Percentiles rank a stretch among this genome's conserved stretches.
phyloP scores from a whole-genome alignment of 306 rosid species.

The Betula pendula region DNA sequence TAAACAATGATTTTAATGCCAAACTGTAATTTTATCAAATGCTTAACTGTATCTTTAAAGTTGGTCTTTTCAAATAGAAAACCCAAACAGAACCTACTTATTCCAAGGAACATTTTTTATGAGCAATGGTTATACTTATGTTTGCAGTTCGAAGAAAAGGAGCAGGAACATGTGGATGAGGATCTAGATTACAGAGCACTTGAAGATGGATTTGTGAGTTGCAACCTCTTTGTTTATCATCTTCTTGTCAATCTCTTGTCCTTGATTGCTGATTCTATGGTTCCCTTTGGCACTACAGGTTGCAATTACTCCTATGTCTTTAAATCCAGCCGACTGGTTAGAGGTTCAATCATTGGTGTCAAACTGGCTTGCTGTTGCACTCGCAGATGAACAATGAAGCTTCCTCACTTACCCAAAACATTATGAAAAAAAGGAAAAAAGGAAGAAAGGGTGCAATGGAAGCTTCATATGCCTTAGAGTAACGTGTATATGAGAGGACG shows the following conservation, averaged over 20 bases:
- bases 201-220: slow-evolving; percentile 61
- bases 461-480: not conserved
- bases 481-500: not conserved
- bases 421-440: not conserved
- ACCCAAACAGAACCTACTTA: too few species aligned
- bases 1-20: too few species aligned
- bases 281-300: slow-evolving; percentile 38
- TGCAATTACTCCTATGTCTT: slow-evolving; percentile 46
- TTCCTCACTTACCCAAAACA: not conserved
- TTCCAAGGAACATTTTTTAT: slow-evolving; percentile 4
- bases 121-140: slow-evolving; percentile 9
- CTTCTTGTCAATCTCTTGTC: not conserved
- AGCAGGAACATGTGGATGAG: slow-evolving; percentile 33
- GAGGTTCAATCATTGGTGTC: slow-evolving; percentile 47
- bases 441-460: not conserved
- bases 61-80: too few species aligned
- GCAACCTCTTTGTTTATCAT: slow-evolving; percentile 3
- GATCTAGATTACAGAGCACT: slow-evolving; percentile 43
- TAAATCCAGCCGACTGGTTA: slow-evolving; percentile 26
- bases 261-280: slow-evolving; percentile 1
- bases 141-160: slow-evolving; percentile 44
- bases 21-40: too few species aligned
- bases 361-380: slow-evolving; percentile 47
- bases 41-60: too few species aligned
- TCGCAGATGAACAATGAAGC: slow-evolving; percentile 21